Conservation (phyloP, 2,329 filamentous ascomycete genomes). For the Nemania sp. region DNA sequence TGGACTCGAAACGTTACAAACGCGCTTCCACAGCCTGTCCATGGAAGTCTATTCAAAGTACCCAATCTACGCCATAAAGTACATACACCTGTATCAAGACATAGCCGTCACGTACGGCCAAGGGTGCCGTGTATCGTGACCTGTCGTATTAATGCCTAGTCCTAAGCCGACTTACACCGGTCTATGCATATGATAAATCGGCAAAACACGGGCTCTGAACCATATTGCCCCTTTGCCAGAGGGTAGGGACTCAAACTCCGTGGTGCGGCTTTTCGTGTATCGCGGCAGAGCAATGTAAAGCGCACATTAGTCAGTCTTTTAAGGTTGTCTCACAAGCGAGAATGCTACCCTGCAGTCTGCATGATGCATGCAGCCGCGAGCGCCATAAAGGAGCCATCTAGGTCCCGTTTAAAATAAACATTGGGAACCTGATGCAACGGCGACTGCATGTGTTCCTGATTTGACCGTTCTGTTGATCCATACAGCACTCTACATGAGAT, state of each 20-base stretch:
- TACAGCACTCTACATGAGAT: background rate
- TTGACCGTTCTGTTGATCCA: conserved; percentile 9
- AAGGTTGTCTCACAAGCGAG: conserved; percentile 21
- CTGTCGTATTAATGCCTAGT: conserved; percentile 1
- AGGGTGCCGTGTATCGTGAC: background rate
- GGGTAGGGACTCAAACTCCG: background rate
- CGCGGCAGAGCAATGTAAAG: conserved; percentile 18
- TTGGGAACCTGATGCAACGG: background rate
- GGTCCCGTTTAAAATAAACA: background rate
- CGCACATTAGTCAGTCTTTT: conserved; percentile 6
- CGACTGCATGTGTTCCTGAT: conserved; percentile 15
- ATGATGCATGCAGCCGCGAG: conserved; percentile 25
- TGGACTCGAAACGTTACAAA: background rate
- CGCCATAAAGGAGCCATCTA: background rate
- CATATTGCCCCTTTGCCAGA: background rate
- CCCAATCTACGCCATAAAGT: background rate
- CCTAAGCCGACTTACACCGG: conserved; percentile 22
- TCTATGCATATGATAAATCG: background rate
- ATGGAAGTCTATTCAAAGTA: no score
- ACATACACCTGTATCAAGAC: background rate
- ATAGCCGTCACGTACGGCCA: background rate
- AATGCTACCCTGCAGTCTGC: conserved; percentile 16
- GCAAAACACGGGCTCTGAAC: conserved; percentile 21
- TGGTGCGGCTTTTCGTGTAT: conserved; percentile 23
- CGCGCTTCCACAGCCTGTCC: background rate